Percentiles rank a stretch among this genome's conserved stretches.
Conservation (phyloP, 805 yeast species). For the Danielia oregonensis region DNA sequence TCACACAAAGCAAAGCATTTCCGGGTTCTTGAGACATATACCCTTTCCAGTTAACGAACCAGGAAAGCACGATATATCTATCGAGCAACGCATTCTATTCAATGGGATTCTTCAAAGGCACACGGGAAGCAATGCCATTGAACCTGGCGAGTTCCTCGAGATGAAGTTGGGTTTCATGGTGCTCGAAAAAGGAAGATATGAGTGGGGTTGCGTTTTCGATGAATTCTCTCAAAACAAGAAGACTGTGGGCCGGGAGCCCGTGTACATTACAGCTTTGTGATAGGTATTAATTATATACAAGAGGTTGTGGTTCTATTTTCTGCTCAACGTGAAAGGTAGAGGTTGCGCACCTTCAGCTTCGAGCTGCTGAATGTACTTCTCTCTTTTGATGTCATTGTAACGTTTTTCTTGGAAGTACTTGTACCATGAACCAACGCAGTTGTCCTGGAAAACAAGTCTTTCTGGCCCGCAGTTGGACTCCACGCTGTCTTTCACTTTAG, state of each 20-base stretch:
- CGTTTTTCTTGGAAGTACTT: conserved; percentile 87
- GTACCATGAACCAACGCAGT: conserved; percentile 86
- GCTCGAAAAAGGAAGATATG: conserved; percentile 75
- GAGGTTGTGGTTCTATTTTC: conserved; percentile 10
- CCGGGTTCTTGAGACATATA: conserved; percentile 60
- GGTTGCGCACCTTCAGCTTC: conserved; percentile 55
- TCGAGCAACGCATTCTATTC: conserved; percentile 58
- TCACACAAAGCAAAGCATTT: conserved; percentile 35
- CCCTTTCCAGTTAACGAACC: conserved; percentile 32
- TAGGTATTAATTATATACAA: background rate
- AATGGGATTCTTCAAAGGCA: conserved; percentile 71
- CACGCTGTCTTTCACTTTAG: conserved; percentile 43
- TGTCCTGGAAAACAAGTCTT: conserved; percentile 58
- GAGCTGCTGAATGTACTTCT: conserved; percentile 62
- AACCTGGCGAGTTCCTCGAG: conserved; percentile 38
- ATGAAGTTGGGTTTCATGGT: conserved; percentile 57
- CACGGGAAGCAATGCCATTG: conserved; percentile 34
- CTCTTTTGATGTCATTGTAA: conserved; percentile 68
- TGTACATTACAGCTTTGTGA: conserved; percentile 26
- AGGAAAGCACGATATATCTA: conserved; percentile 15
- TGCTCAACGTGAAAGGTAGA: conserved; percentile 26
- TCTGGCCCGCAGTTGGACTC: conserved; percentile 54
- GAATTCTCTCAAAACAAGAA: conserved; percentile 15
- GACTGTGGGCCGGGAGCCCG: conserved; percentile 28
- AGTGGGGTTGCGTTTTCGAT: conserved; percentile 58